Evolutionary conservation across 2,329 filamentous ascomycete species (phyloP).

Genomic region (Calonectria henricotiae): DNA sequence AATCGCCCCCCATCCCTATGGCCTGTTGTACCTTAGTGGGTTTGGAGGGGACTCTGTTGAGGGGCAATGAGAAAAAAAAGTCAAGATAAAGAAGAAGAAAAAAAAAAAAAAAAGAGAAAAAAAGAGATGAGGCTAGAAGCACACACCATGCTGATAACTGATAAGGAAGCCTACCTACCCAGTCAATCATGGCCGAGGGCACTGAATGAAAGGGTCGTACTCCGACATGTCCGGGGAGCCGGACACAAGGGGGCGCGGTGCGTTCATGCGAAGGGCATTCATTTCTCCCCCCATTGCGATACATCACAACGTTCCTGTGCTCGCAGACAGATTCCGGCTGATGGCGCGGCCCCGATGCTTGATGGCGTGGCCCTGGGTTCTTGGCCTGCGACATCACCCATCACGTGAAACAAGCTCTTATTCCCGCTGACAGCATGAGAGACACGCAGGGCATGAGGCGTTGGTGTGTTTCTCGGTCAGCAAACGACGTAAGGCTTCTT

Average conservation of each 20-base stretch:
- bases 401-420: constrained; percentile 32
- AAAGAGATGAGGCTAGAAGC: constrained; percentile 14
- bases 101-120: constrained; percentile 14
- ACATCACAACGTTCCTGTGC: constrained; percentile 21
- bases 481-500: neutral
- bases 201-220: neutral
- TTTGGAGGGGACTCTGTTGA: neutral
- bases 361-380: constrained; percentile 27
- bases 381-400: constrained; percentile 5
- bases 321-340: constrained; percentile 16
- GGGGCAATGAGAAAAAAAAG: constrained; percentile 21
- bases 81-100: neutral
- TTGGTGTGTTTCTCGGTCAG: constrained; percentile 11
- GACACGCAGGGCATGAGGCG: constrained; percentile 8
- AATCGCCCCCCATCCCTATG: neutral
- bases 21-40: neutral
- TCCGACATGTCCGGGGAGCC: neutral
- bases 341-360: constrained; percentile 30
- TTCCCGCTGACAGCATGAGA: constrained; percentile 27
- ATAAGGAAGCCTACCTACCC: neutral
- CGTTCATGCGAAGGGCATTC: constrained; percentile 9
- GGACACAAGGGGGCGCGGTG: neutral
- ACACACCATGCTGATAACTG: constrained; percentile 1
- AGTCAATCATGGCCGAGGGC: constrained; percentile 5
- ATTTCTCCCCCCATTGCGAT: constrained; percentile 2